Base-by-base conservation (phyloP, 176 grass and related monocot genomes). In the Typha latifolia region DNA sequence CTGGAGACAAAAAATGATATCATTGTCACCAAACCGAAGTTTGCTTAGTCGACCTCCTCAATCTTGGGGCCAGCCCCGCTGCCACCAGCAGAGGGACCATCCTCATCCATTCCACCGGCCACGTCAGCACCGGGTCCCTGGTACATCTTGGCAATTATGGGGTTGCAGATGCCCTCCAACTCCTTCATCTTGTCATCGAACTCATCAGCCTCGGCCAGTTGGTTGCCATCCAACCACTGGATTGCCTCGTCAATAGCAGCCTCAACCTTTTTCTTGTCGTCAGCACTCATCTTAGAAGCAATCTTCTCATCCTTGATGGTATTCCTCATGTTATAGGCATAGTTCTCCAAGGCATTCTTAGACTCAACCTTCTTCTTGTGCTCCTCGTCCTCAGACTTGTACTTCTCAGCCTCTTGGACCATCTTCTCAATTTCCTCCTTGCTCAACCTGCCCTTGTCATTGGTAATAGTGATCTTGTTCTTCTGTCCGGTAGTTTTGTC, bases 351-450 rank as follows among this genome's bases (percentile, higher is more conserved):
- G 24, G 79, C 70, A 50, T 82, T 79, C 71, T 82, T 75, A 11
- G 79, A 55, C 6, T 86, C 79, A 1, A 82, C 66, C 70, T 86
- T 75, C 79, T 74, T 86, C 67, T 82, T 86, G 67, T 86, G 84
- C 66, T 86, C 71, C 34, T 82, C 84, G 0, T 79, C 75, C 71
- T 86, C 79, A 0, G 79, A 86, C 75, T 82, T 86, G 67, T 82
- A 86, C 75, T 82, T 82, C 75, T 82, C 71, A 0, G 75, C 79
- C 0, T 79, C 79, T 51, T 86, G 79, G 8, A 82, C 71, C 79
- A 86, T 86, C 79, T 86, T 86, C 71, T 82, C 84, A 18, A 79
- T 82, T 21, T 82, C 84, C 10, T 78, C 79, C 75, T 86, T 86
- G 71, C 84, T 82, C 67, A 79, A 71, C 71, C 79, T 79, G 5